A percentile compares a stretch with the other conserved stretches of the same genome.
Evolutionary conservation across 352 stramenopile genomes (phyloP).

Genomic region (Pythium myriotylum): DNA sequence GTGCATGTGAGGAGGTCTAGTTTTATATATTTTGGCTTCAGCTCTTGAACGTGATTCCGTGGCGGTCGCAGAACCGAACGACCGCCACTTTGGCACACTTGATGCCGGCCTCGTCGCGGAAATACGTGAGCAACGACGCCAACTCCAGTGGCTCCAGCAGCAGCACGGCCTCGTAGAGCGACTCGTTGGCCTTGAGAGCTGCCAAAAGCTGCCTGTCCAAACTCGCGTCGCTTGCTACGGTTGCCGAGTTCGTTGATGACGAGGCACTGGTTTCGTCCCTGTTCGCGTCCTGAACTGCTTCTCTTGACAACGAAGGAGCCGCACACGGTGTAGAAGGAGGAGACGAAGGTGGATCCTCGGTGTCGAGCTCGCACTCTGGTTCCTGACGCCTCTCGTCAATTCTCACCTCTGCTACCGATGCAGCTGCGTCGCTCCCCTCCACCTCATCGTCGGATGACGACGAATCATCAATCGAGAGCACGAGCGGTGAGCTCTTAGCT

Average conservation of each 20-base stretch:
- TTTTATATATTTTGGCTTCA: conserved; percentile 3
- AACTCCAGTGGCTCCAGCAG: conserved; percentile 29
- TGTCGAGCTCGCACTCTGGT: neutral
- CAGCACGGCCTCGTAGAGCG: conserved; percentile 27
- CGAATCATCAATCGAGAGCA: conserved; percentile 16
- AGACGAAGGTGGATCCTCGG: neutral
- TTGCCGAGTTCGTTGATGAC: neutral
- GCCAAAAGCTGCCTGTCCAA: conserved; percentile 23
- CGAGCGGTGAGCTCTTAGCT: neutral
- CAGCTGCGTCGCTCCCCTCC: neutral
- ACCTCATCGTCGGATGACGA: conserved; percentile 11
- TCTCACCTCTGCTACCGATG: too few relatives aligned
- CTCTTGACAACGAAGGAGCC: too few relatives aligned
- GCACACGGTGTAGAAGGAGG: too few relatives aligned
- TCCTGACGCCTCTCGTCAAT: neutral
- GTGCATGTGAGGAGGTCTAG: neutral
- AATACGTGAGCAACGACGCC: conserved; percentile 15
- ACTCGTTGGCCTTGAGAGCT: conserved; percentile 24
- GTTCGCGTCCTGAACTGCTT: too few relatives aligned
- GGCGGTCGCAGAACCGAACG: conserved; percentile 26
- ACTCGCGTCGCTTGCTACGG: neutral
- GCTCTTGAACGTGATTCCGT: conserved; percentile 33
- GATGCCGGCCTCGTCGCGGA: conserved; percentile 17
- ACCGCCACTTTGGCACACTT: conserved; percentile 26
- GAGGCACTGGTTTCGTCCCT: too few relatives aligned